A percentile compares a stretch with the other conserved stretches of the same genome.
Evolutionary conservation across 108 stramenopile genomes (phyloP).

Genomic region (Fragilaria crotonensis): DNA sequence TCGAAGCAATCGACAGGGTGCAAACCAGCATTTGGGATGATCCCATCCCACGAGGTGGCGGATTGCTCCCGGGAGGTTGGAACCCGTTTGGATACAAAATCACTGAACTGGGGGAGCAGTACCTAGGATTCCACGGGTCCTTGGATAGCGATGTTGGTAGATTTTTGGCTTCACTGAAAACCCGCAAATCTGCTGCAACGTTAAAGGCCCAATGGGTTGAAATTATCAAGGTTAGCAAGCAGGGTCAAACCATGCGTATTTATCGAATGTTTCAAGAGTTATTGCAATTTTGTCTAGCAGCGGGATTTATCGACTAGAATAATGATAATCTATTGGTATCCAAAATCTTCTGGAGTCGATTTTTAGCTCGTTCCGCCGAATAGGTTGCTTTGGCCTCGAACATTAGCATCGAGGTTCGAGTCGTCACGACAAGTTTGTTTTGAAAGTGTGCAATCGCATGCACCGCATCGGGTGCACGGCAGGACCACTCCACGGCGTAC

Average conservation of each 20-base stretch:
- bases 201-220: conserved; percentile 71
- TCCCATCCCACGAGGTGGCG: conserved; percentile 29
- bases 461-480: conserved; percentile 31
- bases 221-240: conserved; percentile 57
- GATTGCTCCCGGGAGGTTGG: conserved; percentile 50
- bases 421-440: conserved; percentile 19
- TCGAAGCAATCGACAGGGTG: too few species aligned
- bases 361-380: conserved; percentile 10
- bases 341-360: conserved; percentile 3
- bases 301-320: conserved; percentile 54
- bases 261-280: conserved; percentile 54
- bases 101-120: conserved; percentile 57
- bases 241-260: conserved; percentile 72
- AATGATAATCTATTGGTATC: conserved; percentile 1
- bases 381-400: conserved; percentile 5
- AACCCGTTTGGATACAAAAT: conserved; percentile 71
- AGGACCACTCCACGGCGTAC: conserved; percentile 26
- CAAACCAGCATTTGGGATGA: too few species aligned
- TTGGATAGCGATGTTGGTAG: conserved; percentile 67
- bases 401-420: conserved; percentile 4
- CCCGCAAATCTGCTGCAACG: conserved; percentile 32
- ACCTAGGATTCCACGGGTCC: conserved; percentile 51
- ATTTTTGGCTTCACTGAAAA: conserved; percentile 52
- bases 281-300: conserved; percentile 59
- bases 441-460: conserved; percentile 17